phyloP scores from a whole-genome alignment of 805 yeast genomes.

The Tanozyma kutaoensis region DNA sequence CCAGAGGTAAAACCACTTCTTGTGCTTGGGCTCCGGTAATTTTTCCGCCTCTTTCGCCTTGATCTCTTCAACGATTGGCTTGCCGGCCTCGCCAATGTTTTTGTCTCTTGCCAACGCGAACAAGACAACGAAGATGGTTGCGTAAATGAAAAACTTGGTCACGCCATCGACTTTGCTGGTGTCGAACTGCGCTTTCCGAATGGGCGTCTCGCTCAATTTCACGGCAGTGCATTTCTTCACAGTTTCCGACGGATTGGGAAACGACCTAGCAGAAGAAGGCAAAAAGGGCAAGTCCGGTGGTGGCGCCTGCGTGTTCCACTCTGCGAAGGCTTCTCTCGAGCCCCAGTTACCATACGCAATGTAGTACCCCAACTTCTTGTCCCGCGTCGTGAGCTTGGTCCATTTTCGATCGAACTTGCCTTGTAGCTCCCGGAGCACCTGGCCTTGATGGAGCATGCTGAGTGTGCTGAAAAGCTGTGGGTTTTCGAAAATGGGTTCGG shows the following conservation, averaged over 20 bases:
- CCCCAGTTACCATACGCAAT: constrained; percentile 64
- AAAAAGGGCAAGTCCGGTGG: constrained; percentile 54
- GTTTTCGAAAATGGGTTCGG: constrained; percentile 24
- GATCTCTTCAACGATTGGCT: constrained; percentile 20
- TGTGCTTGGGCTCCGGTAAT: constrained; percentile 5
- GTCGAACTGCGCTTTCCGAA: constrained; percentile 33
- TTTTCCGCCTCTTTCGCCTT: constrained; percentile 7
- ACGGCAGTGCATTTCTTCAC: constrained; percentile 23
- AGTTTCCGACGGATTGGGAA: constrained; percentile 12
- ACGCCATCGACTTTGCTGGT: constrained; percentile 41
- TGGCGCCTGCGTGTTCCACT: constrained; percentile 25
- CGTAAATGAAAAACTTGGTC: constrained; percentile 38
- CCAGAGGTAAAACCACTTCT: constrained; percentile 40
- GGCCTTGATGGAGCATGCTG: constrained; percentile 42
- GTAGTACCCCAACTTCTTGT: constrained; percentile 45
- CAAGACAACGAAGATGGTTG: constrained; percentile 32
- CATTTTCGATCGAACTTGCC: constrained; percentile 41
- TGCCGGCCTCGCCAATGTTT: constrained; percentile 29
- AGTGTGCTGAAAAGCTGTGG: constrained; percentile 19
- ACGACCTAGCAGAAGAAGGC: constrained; percentile 18
- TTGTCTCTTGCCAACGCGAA: constrained; percentile 47
- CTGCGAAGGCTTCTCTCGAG: constrained; percentile 42
- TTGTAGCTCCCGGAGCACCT: constrained; percentile 37
- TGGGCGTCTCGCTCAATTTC: constrained; percentile 26
- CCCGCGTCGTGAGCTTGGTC: constrained; percentile 33